These are phyloP conservation scores for Colletotrichum eremochloae DNA, from an alignment of 2,329 filamentous ascomycete species.

Conservation along the genomic window DNA sequence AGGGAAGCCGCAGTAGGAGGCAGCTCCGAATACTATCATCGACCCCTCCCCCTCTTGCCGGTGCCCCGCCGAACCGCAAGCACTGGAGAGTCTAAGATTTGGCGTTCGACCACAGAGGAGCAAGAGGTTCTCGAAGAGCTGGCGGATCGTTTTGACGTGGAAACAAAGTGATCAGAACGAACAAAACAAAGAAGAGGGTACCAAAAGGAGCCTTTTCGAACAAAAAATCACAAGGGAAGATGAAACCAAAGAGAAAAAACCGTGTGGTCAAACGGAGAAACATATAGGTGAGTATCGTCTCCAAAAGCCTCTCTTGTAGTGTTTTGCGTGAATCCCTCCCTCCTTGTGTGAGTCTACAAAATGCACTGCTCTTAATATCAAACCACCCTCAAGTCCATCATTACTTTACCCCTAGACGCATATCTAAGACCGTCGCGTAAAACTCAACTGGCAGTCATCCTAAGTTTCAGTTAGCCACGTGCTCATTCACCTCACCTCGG, in stretches of 20 bases:
- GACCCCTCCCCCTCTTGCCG: background rate
- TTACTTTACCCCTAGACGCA: background rate
- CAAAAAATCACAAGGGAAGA: no score
- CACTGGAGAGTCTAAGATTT: background rate
- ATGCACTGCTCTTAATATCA: no score
- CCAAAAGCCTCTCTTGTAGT: background rate
- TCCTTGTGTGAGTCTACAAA: background rate
- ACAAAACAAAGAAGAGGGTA: no score
- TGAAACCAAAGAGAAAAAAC: background rate
- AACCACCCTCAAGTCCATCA: no score
- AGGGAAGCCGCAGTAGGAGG: background rate
- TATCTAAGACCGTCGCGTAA: constrained; percentile 47
- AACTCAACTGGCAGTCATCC: constrained; percentile 55
- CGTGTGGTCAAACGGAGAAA: background rate
- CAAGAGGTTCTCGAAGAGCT: background rate
- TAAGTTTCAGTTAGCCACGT: constrained; percentile 40
- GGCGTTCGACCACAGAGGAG: background rate
- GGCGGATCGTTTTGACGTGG: background rate
- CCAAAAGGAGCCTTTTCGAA: background rate
- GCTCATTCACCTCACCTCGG: background rate
- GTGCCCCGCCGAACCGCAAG: background rate
- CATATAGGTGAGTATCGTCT: background rate
- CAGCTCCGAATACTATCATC: background rate
- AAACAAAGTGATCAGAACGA: no score
- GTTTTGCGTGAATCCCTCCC: background rate